Conservation (phyloP, 2,329 filamentous ascomycete genomes). For the Didymosphaeria variabile region DNA sequence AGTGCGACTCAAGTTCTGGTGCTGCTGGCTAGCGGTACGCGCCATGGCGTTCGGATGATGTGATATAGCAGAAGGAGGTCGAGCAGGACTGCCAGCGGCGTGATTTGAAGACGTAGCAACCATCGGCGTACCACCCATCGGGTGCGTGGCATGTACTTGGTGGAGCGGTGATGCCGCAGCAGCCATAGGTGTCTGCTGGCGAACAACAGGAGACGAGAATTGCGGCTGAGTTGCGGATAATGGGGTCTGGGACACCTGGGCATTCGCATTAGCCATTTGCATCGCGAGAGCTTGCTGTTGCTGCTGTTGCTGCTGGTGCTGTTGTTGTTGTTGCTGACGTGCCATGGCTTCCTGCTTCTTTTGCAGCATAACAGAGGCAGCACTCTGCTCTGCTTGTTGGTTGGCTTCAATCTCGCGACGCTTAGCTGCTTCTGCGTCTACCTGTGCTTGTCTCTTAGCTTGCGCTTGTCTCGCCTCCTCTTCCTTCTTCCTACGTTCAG, state of each 20-base stretch:
- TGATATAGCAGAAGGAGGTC: conserved; percentile 50
- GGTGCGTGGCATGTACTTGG: conserved; percentile 42
- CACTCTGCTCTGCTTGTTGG: conserved; percentile 35
- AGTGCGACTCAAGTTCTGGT: conserved; percentile 45
- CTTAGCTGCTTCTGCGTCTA: conserved; percentile 46
- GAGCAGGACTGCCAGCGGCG: conserved; percentile 48
- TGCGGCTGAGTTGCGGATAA: conserved; percentile 66
- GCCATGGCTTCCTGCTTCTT: conserved; percentile 43
- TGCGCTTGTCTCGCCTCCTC: conserved; percentile 57
- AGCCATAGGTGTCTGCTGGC: conserved; percentile 57
- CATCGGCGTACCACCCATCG: conserved; percentile 58
- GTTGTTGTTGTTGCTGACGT: conserved; percentile 59
- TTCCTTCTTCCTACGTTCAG: conserved; percentile 61
- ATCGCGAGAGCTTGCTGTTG: conserved; percentile 51
- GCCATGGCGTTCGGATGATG: conserved; percentile 47
- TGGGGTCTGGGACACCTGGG: conserved; percentile 52
- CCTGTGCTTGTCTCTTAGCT: conserved; percentile 52
- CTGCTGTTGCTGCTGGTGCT: conserved; percentile 61
- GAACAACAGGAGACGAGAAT: conserved; percentile 70
- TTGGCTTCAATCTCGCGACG: conserved; percentile 44
- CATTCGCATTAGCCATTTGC: conserved; percentile 34
- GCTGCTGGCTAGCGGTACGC: conserved; percentile 49
- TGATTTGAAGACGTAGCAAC: conserved; percentile 49
- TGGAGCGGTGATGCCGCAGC: conserved; percentile 54
- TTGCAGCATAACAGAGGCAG: conserved; percentile 25